Base-by-base conservation (phyloP, 306 rosid species). In the Vicia sativa region DNA sequence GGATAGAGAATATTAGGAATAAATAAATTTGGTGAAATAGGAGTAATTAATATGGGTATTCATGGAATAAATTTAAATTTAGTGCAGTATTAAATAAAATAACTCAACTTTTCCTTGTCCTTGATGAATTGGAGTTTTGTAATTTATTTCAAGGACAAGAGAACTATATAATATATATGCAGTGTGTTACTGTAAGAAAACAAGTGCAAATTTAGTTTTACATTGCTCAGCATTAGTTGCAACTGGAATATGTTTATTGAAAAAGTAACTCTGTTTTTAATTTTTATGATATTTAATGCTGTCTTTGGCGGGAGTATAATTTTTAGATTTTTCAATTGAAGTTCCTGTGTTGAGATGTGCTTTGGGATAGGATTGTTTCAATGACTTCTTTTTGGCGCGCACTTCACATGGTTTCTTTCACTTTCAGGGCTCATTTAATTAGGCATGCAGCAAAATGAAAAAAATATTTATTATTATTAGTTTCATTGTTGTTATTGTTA, bases 351-450 rank as follows among this genome's bases (percentile, higher is more conserved):
- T 8, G 18, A 25, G 53, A 15, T 23, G 3, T 45, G 54, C 46
- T 74, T 67, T 61, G 31, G 42, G 29, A 50, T 52, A 50, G 3
- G 74, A 52, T 50, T 35, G 69, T 56, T 74, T 56, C 49, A 11
- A 31, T 46, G 19, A 44, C 49, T 39, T 42, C 52, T 68, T 16
- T 31, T 50, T 53, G 43, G 60, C 15, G 23, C 34, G 43, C 43
- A 45, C 35, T 44, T 55, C 19, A 23, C 44, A 14, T 64, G 35
- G 26, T 44, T 70, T 64, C 46, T 43, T 63, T 43, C 6, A 13
- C 53, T 44, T 70, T 43, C 2, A 10, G 77, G 62, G 68, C 46
- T 71, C 21, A 57, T 67, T 62, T 62, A 54, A 58, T 68, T 19
- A 44, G 28, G 39, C 57, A 73, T 23, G 37, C 13, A 11, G 21